These are phyloP conservation scores for Cryptococcus hybrid DNA, from an alignment of 1,284 basidiomycete genomes.

Conservation along the genomic window DNA sequence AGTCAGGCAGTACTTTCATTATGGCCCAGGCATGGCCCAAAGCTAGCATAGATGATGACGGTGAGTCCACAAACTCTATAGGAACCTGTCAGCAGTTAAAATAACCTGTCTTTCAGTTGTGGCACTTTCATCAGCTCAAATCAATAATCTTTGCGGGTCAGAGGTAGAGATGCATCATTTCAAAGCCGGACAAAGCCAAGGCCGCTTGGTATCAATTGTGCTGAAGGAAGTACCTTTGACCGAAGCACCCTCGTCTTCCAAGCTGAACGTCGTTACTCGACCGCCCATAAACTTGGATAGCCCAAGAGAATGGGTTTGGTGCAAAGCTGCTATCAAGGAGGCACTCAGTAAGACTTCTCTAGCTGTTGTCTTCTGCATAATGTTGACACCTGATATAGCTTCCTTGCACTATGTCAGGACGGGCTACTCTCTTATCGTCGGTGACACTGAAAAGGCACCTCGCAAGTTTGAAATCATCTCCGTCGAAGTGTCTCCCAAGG, in stretches of 20 bases:
- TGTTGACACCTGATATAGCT: slow-evolving; percentile 52
- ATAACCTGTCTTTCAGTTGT: slow-evolving; percentile 8
- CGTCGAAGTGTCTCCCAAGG: slow-evolving; percentile 56
- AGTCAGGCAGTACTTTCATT: slow-evolving; percentile 3
- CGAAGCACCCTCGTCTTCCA: background rate
- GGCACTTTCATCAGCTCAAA: slow-evolving; percentile 20
- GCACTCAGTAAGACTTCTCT: slow-evolving; percentile 34
- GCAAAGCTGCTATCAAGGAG: slow-evolving; percentile 52
- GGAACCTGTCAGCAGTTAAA: background rate
- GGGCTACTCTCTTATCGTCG: slow-evolving; percentile 62
- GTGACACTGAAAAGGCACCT: slow-evolving; percentile 48
- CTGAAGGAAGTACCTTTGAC: slow-evolving; percentile 14
- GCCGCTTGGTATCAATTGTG: slow-evolving; percentile 21
- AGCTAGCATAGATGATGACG: slow-evolving; percentile 31
- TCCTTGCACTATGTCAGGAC: slow-evolving; percentile 68
- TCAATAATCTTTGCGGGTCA: slow-evolving; percentile 17
- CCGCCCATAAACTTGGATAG: slow-evolving; percentile 4
- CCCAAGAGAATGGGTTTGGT: slow-evolving; percentile 44
- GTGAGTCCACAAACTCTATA: slow-evolving; percentile 15
- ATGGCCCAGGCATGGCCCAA: slow-evolving; percentile 42
- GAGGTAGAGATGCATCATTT: slow-evolving; percentile 28
- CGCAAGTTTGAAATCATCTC: slow-evolving; percentile 60
- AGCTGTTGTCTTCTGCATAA: background rate
- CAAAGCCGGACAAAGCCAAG: slow-evolving; percentile 15
- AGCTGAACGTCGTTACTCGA: background rate